These are phyloP conservation scores for Sporothrix pseudoabietina DNA, from an alignment of 2,329 filamentous ascomycete genomes.

Conservation along the genomic window DNA sequence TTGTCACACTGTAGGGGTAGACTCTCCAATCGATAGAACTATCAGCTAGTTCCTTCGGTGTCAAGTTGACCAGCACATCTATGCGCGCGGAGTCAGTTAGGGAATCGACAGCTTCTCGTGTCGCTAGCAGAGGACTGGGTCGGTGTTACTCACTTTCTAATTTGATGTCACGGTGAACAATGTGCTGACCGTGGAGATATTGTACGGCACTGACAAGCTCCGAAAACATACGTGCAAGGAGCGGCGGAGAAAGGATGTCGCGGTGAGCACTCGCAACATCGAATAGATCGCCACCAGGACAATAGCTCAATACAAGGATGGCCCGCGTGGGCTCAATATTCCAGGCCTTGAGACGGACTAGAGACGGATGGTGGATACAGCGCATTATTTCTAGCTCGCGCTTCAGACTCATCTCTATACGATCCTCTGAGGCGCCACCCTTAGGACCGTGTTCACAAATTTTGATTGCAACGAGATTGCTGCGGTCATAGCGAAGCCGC, in stretches of 20 bases:
- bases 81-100: constrained; percentile 22
- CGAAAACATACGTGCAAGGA: constrained; percentile 84
- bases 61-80: constrained; percentile 92
- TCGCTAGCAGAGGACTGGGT: not conserved
- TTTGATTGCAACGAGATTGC: constrained; percentile 89
- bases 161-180: constrained; percentile 97
- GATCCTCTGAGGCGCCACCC: constrained; percentile 88
- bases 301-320: constrained; percentile 86
- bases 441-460: constrained; percentile 93
- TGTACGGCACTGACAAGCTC: constrained; percentile 83
- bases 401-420: constrained; percentile 90
- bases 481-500: constrained; percentile 58
- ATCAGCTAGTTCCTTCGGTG: constrained; percentile 66
- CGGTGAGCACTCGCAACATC: constrained; percentile 79
- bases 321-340: constrained; percentile 81
- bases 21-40: constrained; percentile 66
- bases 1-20: constrained; percentile 81
- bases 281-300: constrained; percentile 91
- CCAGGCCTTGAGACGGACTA: constrained; percentile 91
- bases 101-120: not conserved
- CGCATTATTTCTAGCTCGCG: constrained; percentile 94
- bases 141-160: constrained; percentile 71
- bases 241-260: constrained; percentile 64
- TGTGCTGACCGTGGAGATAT: constrained; percentile 81
- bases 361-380: constrained; percentile 80